These are phyloP conservation scores for Peltaster fructicola DNA, from an alignment of 2,329 filamentous ascomycete species.

Conservation along the genomic window DNA sequence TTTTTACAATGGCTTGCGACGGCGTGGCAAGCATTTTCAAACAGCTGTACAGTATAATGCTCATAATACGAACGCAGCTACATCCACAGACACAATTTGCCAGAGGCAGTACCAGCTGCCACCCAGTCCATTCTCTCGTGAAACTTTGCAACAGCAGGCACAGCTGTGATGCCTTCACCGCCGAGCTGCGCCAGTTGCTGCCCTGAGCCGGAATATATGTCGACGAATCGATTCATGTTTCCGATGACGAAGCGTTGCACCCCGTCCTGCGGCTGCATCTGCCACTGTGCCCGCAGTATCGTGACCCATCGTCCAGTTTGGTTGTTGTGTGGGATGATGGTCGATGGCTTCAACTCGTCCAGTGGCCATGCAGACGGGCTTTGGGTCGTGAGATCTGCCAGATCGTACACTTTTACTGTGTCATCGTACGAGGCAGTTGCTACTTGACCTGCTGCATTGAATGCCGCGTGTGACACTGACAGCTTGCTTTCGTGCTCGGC, in stretches of 20 bases:
- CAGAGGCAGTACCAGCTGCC: conserved; percentile 75
- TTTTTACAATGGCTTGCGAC: no score
- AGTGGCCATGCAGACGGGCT: conserved; percentile 64
- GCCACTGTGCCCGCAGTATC: conserved; percentile 78
- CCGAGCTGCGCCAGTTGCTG: conserved; percentile 77
- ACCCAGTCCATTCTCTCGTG: conserved; percentile 83
- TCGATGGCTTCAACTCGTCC: conserved; percentile 52
- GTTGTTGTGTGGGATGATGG: conserved; percentile 70
- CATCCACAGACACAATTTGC: conserved; percentile 85
- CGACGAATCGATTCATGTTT: conserved; percentile 83
- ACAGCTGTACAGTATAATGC: no score
- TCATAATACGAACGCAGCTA: no score
- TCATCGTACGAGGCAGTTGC: conserved; percentile 93
- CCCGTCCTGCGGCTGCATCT: conserved; percentile 56
- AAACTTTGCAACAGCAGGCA: conserved; percentile 81
- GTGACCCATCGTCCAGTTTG: conserved; percentile 93
- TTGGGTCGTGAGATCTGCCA: conserved; percentile 40
- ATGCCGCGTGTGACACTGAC: conserved; percentile 83
- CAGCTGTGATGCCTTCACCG: conserved; percentile 80
- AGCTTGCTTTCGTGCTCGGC: conserved; percentile 69
- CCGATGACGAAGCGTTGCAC: conserved; percentile 82
- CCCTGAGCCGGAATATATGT: conserved; percentile 67
- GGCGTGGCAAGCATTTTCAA: no score
- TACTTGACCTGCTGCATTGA: conserved; percentile 67
- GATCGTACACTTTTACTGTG: conserved; percentile 80